phyloP scores from a whole-genome alignment of 2,329 filamentous ascomycete genomes.

The Grosmannia penicillata region DNA sequence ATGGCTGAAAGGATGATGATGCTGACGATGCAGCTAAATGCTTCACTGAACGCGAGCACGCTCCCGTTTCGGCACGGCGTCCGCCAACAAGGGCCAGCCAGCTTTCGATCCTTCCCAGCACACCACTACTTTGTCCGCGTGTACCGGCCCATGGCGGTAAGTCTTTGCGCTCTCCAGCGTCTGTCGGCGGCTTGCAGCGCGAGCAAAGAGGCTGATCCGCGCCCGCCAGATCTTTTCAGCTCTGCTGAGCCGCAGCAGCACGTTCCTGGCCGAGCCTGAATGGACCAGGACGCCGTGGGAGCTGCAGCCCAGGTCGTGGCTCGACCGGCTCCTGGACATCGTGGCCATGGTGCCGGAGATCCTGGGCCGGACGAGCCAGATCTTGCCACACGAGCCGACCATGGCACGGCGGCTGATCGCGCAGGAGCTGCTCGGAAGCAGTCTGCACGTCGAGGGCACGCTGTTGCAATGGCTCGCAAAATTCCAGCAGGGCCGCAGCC shows the following conservation, averaged over 20 bases:
- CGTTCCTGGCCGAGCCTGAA: slow-evolving; percentile 34
- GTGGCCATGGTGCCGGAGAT: slow-evolving; percentile 30
- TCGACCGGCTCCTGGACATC: slow-evolving; percentile 39
- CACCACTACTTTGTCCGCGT: slow-evolving; percentile 44
- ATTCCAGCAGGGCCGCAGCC: too few relatives aligned
- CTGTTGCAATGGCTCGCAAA: slow-evolving; percentile 31
- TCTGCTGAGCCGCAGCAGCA: slow-evolving; percentile 32
- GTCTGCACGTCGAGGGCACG: slow-evolving; percentile 29
- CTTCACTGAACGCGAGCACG: slow-evolving; percentile 19
- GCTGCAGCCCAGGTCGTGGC: slow-evolving; percentile 30
- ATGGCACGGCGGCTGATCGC: slow-evolving; percentile 26
- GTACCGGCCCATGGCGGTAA: slow-evolving; percentile 36
- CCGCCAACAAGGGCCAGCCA: slow-evolving; percentile 26
- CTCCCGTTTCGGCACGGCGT: slow-evolving; percentile 24
- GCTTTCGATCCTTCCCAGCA: slow-evolving; percentile 35
- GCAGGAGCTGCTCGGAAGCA: slow-evolving; percentile 32
- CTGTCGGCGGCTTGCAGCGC: neutral
- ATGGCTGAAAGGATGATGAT: neutral
- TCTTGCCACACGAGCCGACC: slow-evolving; percentile 24
- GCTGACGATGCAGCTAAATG: slow-evolving; percentile 25
- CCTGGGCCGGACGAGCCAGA: slow-evolving; percentile 28
- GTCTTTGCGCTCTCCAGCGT: slow-evolving; percentile 13
- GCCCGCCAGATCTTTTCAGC: slow-evolving; percentile 26
- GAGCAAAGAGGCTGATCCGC: neutral
- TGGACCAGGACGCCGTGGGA: slow-evolving; percentile 39